Percentiles rank a stretch among this genome's conserved stretches.
These are phyloP conservation scores for Saccharomycopsis capsularis DNA, from an alignment of 805 yeast genomes.

Conservation along the genomic window DNA sequence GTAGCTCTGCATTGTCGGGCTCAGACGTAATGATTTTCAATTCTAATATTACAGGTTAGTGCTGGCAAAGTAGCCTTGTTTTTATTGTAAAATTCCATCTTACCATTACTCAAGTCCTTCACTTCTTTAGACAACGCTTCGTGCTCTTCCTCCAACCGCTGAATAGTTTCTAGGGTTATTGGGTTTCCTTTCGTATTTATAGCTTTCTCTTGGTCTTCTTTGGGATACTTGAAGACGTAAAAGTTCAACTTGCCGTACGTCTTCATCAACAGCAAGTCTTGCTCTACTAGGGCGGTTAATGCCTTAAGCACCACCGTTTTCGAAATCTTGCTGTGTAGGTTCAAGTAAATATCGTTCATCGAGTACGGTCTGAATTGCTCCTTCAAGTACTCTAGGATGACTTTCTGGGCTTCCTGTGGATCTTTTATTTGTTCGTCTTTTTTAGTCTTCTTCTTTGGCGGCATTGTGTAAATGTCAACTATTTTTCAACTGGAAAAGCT, in stretches of 20 bases:
- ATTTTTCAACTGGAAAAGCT: too few species aligned
- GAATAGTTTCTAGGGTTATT: constrained; percentile 3
- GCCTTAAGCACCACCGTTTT: constrained; percentile 32
- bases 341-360: constrained; percentile 38
- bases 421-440: constrained; percentile 11
- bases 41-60: neutral
- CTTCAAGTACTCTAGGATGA: constrained; percentile 34
- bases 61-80: neutral
- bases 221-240: constrained; percentile 28
- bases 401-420: constrained; percentile 26
- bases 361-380: constrained; percentile 44
- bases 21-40: neutral
- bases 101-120: neutral
- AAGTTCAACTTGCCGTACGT: constrained; percentile 38
- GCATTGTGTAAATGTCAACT: too few species aligned
- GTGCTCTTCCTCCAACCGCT: neutral
- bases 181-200: neutral
- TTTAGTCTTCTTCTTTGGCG: constrained; percentile 13
- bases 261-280: constrained; percentile 33
- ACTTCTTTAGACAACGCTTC: neutral
- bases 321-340: constrained; percentile 35
- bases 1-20: neutral
- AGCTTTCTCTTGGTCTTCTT: neutral
- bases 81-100: neutral
- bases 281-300: constrained; percentile 31